Evolutionary conservation across 1,284 basidiomycete genomes (phyloP).

Genomic region (Puccinia horiana): DNA sequence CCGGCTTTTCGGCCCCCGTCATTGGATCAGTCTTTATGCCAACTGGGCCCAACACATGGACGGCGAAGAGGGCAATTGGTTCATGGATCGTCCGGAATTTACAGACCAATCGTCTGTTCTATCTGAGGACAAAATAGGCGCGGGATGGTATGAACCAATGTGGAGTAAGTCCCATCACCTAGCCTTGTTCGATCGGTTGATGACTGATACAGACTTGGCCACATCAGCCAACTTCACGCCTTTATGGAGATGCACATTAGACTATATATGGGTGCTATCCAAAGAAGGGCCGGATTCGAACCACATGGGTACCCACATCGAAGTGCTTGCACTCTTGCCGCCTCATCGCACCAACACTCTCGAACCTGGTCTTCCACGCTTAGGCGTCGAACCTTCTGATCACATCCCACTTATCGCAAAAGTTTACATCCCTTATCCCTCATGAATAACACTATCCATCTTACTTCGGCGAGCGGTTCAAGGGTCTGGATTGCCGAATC

Average conservation of each 20-base stretch:
- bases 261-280: conserved; percentile 44
- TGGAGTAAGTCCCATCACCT: conserved; percentile 35
- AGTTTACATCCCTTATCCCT: neutral
- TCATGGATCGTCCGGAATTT: conserved; percentile 19
- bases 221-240: conserved; percentile 47
- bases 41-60: conserved; percentile 17
- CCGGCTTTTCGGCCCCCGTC: neutral
- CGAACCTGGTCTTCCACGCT: conserved; percentile 34
- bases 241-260: conserved; percentile 46
- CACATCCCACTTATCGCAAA: conserved; percentile 46
- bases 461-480: neutral
- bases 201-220: too few species aligned
- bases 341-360: conserved; percentile 30
- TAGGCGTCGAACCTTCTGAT: conserved; percentile 44
- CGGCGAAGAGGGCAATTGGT: conserved; percentile 36
- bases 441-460: too few species aligned
- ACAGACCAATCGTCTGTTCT: neutral
- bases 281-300: neutral
- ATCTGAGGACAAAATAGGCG: neutral
- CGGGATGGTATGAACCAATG: conserved; percentile 41
- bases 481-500: neutral
- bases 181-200: neutral
- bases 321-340: conserved; percentile 32
- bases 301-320: neutral
- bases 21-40: conserved; percentile 41